Evolutionary conservation across 139 green algal genomes (phyloP), one percentile per base, ranked within the genome.

Genomic region (Picochlorum sp.): DNA sequence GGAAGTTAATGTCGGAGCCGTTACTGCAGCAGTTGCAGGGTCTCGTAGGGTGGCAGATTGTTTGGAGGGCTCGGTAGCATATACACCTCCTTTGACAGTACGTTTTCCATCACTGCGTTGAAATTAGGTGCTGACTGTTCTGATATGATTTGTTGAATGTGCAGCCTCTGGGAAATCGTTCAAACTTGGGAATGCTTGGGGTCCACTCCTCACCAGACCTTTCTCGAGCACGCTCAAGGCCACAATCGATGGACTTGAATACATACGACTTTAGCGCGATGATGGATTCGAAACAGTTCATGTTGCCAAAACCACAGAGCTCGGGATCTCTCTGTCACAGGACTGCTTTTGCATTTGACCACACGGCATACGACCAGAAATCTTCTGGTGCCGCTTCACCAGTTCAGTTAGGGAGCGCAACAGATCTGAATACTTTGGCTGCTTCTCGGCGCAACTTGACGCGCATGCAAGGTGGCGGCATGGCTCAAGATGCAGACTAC

Each of bases 1-100:
- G 9, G n/a, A 38, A 3, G 80, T 92, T 4, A 83, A 92, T 57
- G 28, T 86, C 16, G 56, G 11, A 0, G 65, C 37, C 4, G 28
- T 77, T 21, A 47, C 58, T 10, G 51, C 61, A 9, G 66, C 63
- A 26, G 47, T 54, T 54, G 47, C 47, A 54, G n/a, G 47, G 16
- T 26, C 56, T 2, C 31, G 64, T 14, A n/a, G 66, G 13, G 62
- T 68, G 13, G 63, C 54, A 31, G 20, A 49, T 52, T 45, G 20
- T 28, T 14, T 65, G 7, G 58, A 65, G 11, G 58, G 58, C 57
- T 51, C 58, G 10, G 16, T 28, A 15, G 57, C 13, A 18, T 31
- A 65, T 31, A 50, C 44, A 16, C 20, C 58, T 28, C 58, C 58
- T 57, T 23, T 23, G 8, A 65, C 21, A 20, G 58, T 65, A 65